phyloP scores from a whole-genome alignment of 2,329 filamentous ascomycete species.

The Bipolaris oryzae region DNA sequence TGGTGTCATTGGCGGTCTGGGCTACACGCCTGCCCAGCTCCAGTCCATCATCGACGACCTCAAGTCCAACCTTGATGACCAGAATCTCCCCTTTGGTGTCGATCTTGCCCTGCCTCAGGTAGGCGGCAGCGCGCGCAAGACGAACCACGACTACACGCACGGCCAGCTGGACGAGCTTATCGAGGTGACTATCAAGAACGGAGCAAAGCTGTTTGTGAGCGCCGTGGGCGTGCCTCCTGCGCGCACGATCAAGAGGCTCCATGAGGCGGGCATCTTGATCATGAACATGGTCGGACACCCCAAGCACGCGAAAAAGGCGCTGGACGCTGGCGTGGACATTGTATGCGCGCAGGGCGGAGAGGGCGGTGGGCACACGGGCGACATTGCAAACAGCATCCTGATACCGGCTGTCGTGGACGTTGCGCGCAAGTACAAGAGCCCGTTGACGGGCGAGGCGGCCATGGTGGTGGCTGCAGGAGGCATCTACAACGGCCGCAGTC shows the following conservation, averaged over 20 bases:
- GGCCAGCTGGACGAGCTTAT: constrained; percentile 88
- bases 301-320: constrained; percentile 86
- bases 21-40: constrained; percentile 68
- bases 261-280: constrained; percentile 78
- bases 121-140: constrained; percentile 81
- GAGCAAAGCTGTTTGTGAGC: constrained; percentile 83
- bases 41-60: constrained; percentile 84
- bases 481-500: constrained; percentile 78
- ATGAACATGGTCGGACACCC: constrained; percentile 99
- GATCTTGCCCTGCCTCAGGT: constrained; percentile 91
- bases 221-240: constrained; percentile 86
- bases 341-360: constrained; percentile 93
- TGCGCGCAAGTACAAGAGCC: constrained; percentile 72
- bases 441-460: constrained; percentile 71
- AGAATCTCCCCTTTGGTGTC: constrained; percentile 82
- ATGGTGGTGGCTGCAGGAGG: constrained; percentile 90
- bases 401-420: constrained; percentile 88
- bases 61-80: constrained; percentile 71
- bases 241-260: constrained; percentile 74
- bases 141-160: constrained; percentile 94
- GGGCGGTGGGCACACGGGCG: constrained; percentile 90
- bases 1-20: constrained; percentile 59
- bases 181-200: constrained; percentile 81
- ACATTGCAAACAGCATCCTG: constrained; percentile 83
- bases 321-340: constrained; percentile 86